Base-by-base conservation (phyloP, 768 basidiomycete genomes). In the Mycena olivaceomarginata region DNA sequence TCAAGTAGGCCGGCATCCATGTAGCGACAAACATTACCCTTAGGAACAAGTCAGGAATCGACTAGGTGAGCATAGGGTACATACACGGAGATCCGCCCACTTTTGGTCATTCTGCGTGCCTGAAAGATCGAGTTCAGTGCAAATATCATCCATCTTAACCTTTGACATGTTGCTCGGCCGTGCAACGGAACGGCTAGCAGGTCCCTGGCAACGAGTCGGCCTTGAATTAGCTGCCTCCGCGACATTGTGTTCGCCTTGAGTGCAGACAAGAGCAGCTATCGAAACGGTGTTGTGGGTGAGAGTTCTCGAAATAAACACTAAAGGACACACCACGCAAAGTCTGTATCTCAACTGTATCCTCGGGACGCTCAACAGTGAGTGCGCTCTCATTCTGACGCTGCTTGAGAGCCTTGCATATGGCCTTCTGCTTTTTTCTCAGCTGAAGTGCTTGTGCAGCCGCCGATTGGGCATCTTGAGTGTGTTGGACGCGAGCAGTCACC, bases 1-100 rank as follows among this genome's bases (percentile, higher is more conserved):
- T 67, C 43, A 3, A 74, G 66, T 2, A 74, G 4, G 9, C 72
- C 72, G 5, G 72, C 72, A 39, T 67, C 66, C 72, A 74, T 74
- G 12, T 39, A 74, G 0, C 72, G 72, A 18, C 66, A 66, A 31
- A 67, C 31, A 8, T 62, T 13, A 2, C 41, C 22, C 72, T 74
- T 48, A 15, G 46, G 8, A 43, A 43, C 46, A n/a, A 48, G 46
- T 48, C 10, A 48, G 46, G 46, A 10, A 20, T 48, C 16, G 46
- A 16, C 8, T 48, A 16, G 46, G 46, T 48, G 10, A 48, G 15
- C n/a, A 15, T 48, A 48, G 46, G 46, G 7, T 7, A 16, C 12
- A 66, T 45, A 72, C 71, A 6, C 71, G 51, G 10, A 72, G 37
- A 20, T 65, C 63, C 0, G 46, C 8, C 71, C 71, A 72, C n/a